Base-by-base conservation (phyloP, 768 basidiomycete genomes). In the Phylloporus sp. region DNA sequence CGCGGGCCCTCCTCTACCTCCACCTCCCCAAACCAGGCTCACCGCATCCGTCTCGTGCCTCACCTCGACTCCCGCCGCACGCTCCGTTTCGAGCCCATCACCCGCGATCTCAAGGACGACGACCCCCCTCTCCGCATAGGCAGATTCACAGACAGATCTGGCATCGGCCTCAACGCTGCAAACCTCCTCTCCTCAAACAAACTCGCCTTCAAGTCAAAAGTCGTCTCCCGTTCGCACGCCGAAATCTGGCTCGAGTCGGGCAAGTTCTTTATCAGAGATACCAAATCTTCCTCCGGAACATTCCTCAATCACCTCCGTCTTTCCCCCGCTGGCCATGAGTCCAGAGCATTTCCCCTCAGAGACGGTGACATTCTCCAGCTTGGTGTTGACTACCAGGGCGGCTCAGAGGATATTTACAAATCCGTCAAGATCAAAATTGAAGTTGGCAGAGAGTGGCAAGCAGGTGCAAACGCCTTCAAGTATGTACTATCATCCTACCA, bases 351-450 rank as follows among this genome's bases (percentile, higher is more conserved):
- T 53, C 81, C 80, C 55, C 76, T 97, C 60, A 91, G 88, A 71
- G 95, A 97, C 55, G 95, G 95, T 1, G 95, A 97, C 72, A 80
- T 97, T 26, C 71, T 98, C 18, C 95, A 97, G 71, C 82, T 97
- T 1, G 95, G 95, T 2, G 92, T 98, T 24, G 95, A 98, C 67
- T 99, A 97, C 71, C 95, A 97, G 69, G 95, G 95, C 6, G 95
- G 95, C 0, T 83, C 90, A 7, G 94, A 97, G 73, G 95, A 97
- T 69, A 93, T 95, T 47, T 97, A 95, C 70, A 88, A 97, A 73
- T 91, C 89, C 52, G 91, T 98, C 53, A 97, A 95, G 80, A 97
- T 99, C 66, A 80, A 90, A 58, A 76, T 97, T 45, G 95, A 99
- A 71, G 69, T 97, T 16, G 83, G 84, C 9, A 73, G 95, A 54